phyloP scores from a whole-genome alignment of 1,284 basidiomycete genomes.

The Rhodotorula sp. region DNA sequence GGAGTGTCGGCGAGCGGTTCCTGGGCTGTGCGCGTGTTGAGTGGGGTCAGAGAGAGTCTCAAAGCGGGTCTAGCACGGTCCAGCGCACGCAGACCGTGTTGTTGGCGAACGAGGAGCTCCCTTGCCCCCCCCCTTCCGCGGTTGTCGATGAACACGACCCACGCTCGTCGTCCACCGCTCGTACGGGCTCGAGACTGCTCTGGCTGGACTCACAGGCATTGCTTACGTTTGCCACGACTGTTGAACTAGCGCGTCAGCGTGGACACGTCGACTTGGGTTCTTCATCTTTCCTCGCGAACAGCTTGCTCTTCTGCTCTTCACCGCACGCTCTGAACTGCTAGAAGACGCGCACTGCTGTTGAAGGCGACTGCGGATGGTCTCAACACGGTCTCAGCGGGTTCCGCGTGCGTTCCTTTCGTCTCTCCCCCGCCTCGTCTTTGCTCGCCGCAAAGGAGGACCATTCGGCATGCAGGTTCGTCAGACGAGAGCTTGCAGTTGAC shows the following conservation, averaged over 20 bases:
- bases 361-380: neutral
- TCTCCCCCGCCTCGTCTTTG: neutral
- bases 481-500: no score
- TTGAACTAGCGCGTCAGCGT: neutral
- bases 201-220: no score
- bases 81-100: no score
- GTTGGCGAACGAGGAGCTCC: no score
- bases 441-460: neutral
- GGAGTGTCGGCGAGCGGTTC: no score
- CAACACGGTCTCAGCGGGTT: conserved; percentile 15
- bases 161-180: neutral
- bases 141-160: no score
- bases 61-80: neutral
- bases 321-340: neutral
- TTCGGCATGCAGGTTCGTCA: neutral
- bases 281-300: neutral
- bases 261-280: neutral
- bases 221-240: no score
- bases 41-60: neutral
- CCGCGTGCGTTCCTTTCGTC: conserved; percentile 12
- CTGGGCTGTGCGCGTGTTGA: neutral
- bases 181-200: neutral
- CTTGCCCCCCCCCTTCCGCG: no score
- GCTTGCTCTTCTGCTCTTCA: neutral
- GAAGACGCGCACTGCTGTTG: neutral